Conservation (phyloP, 345 rosid genomes). For the Stellera chamaejasme region DNA sequence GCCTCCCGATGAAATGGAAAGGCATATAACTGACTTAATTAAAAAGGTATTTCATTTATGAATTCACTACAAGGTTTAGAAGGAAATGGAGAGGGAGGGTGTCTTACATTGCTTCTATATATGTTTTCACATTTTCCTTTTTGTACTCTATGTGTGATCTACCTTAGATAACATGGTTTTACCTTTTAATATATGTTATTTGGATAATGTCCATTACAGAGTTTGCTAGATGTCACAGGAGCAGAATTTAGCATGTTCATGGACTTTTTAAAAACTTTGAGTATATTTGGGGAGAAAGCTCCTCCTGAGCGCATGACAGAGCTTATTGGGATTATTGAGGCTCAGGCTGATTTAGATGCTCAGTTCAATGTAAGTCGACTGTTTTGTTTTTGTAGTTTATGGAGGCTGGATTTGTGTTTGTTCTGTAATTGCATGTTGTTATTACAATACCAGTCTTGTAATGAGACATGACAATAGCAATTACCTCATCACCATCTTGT, state of each 20-base stretch:
- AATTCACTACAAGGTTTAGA: too few species aligned
- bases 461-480: too few species aligned
- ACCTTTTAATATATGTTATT: not conserved
- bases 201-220: conserved; percentile 34
- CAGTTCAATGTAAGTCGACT: conserved; percentile 63
- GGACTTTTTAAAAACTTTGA: conserved; percentile 88
- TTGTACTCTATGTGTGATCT: too few species aligned
- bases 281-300: conserved; percentile 91
- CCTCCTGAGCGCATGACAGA: conserved; percentile 93
- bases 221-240: conserved; percentile 95
- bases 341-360: conserved; percentile 93
- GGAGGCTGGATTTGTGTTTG: too few species aligned
- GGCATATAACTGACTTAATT: conserved; percentile 82
- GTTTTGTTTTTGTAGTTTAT: too few species aligned
- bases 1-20: conserved; percentile 97
- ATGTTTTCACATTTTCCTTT: too few species aligned
- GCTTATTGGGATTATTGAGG: conserved; percentile 82
- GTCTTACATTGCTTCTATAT: too few species aligned
- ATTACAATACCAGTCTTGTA: too few species aligned
- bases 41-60: conserved; percentile 44
- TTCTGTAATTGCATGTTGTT: too few species aligned
- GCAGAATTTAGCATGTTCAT: conserved; percentile 96
- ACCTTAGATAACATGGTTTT: too few species aligned
- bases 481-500: too few species aligned
- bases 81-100: too few species aligned